Evolutionary conservation across 768 basidiomycete genomes (phyloP).

Genomic region (Royoungia palumana): DNA sequence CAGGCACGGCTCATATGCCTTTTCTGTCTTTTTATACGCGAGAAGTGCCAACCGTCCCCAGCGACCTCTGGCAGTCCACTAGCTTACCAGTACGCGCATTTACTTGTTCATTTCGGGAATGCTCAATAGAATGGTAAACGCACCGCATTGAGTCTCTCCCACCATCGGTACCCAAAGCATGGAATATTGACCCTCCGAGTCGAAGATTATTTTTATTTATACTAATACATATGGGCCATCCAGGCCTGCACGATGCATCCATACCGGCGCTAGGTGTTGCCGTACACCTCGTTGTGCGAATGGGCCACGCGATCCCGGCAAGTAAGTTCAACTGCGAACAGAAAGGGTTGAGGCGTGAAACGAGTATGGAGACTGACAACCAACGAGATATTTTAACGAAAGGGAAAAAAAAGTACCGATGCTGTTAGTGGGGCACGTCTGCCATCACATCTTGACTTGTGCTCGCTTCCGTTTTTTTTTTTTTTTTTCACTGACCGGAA

Average conservation of each 20-base stretch:
- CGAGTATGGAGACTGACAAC: conserved; percentile 26
- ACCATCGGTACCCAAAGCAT: no score
- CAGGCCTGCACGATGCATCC: no score
- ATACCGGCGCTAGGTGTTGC: conserved; percentile 8
- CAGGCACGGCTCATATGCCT: conserved; percentile 17
- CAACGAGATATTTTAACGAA: conserved; percentile 10
- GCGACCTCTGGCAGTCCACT: conserved; percentile 8
- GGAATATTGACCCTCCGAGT: no score
- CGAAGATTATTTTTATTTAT: no score
- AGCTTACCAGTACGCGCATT: neutral
- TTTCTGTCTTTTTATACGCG: conserved; percentile 9
- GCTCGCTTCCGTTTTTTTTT: conserved; percentile 24
- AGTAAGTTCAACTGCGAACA: conserved; percentile 18
- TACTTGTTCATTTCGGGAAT: conserved; percentile 2
- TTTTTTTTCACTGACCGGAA: conserved; percentile 1
- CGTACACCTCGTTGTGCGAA: no score
- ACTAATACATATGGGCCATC: no score
- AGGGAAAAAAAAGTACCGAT: conserved; percentile 5
- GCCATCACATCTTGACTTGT: neutral
- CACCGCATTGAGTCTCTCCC: neutral
- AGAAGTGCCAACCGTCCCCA: conserved; percentile 3
- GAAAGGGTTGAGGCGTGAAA: conserved; percentile 24
- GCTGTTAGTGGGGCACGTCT: conserved; percentile 9
- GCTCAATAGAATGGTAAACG: conserved; percentile 7
- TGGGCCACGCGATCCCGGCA: conserved; percentile 27